Conservation (phyloP, 164 flowering plant species). For the Magnolia kwangsiensis region DNA sequence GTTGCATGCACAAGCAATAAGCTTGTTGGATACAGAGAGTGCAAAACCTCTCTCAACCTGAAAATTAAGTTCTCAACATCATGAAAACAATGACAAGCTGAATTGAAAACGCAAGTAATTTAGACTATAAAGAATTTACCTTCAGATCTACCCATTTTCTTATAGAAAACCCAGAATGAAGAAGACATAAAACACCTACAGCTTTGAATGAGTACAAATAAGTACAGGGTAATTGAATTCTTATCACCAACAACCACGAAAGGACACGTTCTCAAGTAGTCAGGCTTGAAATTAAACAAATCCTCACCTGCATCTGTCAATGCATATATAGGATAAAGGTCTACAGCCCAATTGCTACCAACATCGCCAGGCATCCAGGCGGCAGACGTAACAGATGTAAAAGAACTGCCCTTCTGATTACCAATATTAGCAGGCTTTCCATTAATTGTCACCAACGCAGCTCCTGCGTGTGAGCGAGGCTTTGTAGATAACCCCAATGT, state of each 20-base stretch:
- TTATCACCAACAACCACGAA: neutral
- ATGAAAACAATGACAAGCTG: slow-evolving; percentile 1
- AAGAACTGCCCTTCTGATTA: slow-evolving; percentile 47
- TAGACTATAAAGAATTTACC: slow-evolving; percentile 28
- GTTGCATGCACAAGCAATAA: slow-evolving; percentile 78
- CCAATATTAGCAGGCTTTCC: slow-evolving; percentile 54
- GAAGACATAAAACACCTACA: slow-evolving; percentile 56
- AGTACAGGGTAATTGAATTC: neutral
- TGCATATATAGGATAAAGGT: slow-evolving; percentile 42
- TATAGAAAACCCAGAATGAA: slow-evolving; percentile 43
- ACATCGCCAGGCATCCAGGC: slow-evolving; percentile 14
- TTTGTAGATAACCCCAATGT: slow-evolving; percentile 37
- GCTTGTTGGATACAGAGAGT: slow-evolving; percentile 42
- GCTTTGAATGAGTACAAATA: neutral
- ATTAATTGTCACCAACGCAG: slow-evolving; percentile 23
- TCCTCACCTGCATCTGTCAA: slow-evolving; percentile 57
- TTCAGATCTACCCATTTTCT: slow-evolving; percentile 52
- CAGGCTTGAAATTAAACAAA: neutral
- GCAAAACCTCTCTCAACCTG: slow-evolving; percentile 66
- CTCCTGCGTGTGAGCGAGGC: slow-evolving; percentile 25
- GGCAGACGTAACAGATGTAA: slow-evolving; percentile 45
- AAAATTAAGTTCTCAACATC: slow-evolving; percentile 12
- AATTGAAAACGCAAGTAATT: neutral
- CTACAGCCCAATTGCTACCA: slow-evolving; percentile 18
- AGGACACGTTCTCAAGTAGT: neutral